Evolutionary conservation across 2,329 filamentous ascomycete species (phyloP), one percentile per base, ranked within the genome.

Genomic region (Sclerotinia spermophila): DNA sequence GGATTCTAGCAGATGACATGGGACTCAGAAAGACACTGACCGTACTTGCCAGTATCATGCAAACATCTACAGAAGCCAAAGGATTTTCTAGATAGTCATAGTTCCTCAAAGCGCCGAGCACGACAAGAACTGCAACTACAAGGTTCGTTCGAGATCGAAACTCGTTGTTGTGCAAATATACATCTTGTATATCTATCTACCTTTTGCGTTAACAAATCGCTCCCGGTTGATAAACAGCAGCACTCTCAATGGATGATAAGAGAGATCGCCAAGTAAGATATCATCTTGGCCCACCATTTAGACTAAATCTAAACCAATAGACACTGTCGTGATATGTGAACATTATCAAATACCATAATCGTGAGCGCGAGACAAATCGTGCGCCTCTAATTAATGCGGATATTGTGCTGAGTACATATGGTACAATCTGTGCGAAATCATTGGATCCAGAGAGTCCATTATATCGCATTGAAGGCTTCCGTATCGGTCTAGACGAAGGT

Each of bases 1-100:
- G 78, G 64, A 83, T 88, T 35, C 74, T 87, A 1, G 85, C 85
- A 0, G 86, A 88, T 74, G 85, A 87, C 62, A 87, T 87, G 86
- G 86, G 0, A 82, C 56, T 87, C 81, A 86, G 86, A 0, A 88
- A 87, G 72, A 82, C 85, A 0, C 74, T 86, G 10, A 82, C 82
- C 0, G 80, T 83, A 4, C 75, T 87, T 4, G 81, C 83, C 0
- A 75, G 85, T 0, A 80, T 85, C 8, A 76, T 83, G 2, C 79
- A 79, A 24, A 84, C 83, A 0, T 74, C 83, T 0, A 76, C 80
- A 0, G 66, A 77, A 3, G 83, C 81, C 42, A 8, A 66, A 76
- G 64, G 67, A 17, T 67, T 67, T 13, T n/a, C 19, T 27, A 24
- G n/a, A n/a, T n/a, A n/a, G n/a, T n/a, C n/a, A 27, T 40, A 40